Evolutionary conservation across 805 yeast genomes (phyloP).

Genomic region (Candida insectorum): DNA sequence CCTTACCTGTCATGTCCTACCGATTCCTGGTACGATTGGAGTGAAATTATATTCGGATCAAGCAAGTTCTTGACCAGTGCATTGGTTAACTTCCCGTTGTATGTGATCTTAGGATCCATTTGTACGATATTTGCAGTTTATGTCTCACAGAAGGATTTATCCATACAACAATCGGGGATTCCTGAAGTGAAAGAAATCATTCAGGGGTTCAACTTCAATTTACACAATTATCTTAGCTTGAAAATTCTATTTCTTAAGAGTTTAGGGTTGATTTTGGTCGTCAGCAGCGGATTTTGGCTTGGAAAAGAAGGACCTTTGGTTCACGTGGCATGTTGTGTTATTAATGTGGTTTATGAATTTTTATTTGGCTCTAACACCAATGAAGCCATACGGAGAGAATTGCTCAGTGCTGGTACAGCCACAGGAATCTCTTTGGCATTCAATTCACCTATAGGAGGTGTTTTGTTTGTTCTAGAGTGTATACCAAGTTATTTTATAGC

Average conservation of each 20-base stretch:
- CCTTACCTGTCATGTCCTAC: slow-evolving; percentile 44
- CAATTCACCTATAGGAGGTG: slow-evolving; percentile 87
- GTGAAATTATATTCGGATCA: slow-evolving; percentile 22
- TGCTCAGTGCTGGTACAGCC: slow-evolving; percentile 72
- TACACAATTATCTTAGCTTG: slow-evolving; percentile 47
- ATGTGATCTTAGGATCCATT: slow-evolving; percentile 22
- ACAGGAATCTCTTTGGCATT: slow-evolving; percentile 85
- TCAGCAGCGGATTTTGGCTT: slow-evolving; percentile 76
- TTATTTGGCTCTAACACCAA: slow-evolving; percentile 20
- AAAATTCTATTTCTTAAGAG: slow-evolving; percentile 54
- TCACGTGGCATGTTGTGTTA: slow-evolving; percentile 66
- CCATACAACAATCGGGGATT: slow-evolving; percentile 56
- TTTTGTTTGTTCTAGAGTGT: slow-evolving; percentile 70
- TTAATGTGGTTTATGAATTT: slow-evolving; percentile 31
- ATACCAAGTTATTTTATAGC: slow-evolving; percentile 62
- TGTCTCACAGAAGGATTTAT: slow-evolving; percentile 23
- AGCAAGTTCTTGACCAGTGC: slow-evolving; percentile 15
- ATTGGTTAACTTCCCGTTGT: slow-evolving; percentile 35
- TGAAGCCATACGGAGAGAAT: slow-evolving; percentile 63
- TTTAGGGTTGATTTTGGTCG: slow-evolving; percentile 57
- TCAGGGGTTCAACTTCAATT: slow-evolving; percentile 55
- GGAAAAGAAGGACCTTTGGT: slow-evolving; percentile 89
- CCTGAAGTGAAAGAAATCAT: slow-evolving; percentile 69
- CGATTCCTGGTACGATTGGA: slow-evolving; percentile 40
- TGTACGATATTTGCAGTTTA: slow-evolving; percentile 26